Evolutionary conservation across 225 moss, liverwort and hornwort species (phyloP).

Genomic region (Antitrichia curtipendula): DNA sequence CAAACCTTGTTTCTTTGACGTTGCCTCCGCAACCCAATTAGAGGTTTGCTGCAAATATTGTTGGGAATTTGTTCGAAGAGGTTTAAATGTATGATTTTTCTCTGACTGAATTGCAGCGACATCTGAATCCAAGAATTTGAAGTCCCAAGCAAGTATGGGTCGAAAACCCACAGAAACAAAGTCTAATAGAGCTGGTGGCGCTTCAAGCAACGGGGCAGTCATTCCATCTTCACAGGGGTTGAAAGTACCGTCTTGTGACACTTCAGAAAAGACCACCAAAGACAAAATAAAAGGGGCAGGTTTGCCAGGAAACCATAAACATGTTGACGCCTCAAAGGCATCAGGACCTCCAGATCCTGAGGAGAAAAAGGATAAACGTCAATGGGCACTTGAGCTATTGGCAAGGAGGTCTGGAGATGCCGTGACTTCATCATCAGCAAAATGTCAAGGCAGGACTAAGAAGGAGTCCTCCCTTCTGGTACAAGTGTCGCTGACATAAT

Average conservation of each 20-base stretch:
- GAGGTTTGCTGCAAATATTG: not conserved
- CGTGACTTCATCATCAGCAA: constrained; percentile 32
- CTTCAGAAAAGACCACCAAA: not conserved
- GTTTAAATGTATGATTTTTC: not conserved
- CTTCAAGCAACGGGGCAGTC: not conserved
- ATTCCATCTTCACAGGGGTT: not conserved
- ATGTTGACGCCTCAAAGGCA: constrained; percentile 10
- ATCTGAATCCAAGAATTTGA: constrained; percentile 7
- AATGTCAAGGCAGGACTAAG: constrained; percentile 12
- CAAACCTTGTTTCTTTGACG: not conserved
- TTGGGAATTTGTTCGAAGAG: not conserved
- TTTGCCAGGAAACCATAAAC: not conserved
- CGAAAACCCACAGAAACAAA: constrained; percentile 3
- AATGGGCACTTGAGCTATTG: constrained; percentile 91
- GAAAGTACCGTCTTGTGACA: constrained; percentile 14
- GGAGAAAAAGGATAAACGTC: constrained; percentile 88
- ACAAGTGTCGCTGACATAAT: not conserved
- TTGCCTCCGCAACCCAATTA: not conserved
- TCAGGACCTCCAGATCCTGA: constrained; percentile 11
- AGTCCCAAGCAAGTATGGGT: constrained; percentile 4
- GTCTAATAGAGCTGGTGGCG: not conserved
- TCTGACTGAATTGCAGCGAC: constrained; percentile 9
- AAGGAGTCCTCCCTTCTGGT: constrained; percentile 66
- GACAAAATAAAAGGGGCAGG: not conserved
- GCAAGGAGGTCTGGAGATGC: constrained; percentile 80